Conservation (phyloP, 441 rosid genomes). For the Metrosideros polymorpha region DNA sequence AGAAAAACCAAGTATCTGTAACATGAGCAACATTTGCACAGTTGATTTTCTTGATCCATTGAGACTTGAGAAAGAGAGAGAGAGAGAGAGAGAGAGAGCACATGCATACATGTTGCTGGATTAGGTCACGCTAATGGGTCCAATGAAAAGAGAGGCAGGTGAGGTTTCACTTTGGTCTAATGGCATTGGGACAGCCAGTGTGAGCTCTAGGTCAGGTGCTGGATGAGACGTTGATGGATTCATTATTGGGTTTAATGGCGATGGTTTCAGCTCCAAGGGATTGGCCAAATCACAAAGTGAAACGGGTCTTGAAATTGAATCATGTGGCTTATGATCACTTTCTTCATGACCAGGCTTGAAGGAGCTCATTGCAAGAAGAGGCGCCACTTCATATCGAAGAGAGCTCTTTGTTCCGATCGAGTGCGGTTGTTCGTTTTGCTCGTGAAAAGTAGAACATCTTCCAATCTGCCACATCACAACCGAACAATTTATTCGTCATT, state of each 20-base stretch:
- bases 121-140: slow-evolving; percentile 37
- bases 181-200: slow-evolving; percentile 34
- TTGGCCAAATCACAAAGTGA: neutral
- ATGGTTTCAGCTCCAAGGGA: neutral
- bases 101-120: no score
- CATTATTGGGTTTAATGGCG: neutral
- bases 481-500: neutral
- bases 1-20: neutral
- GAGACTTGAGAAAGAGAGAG: neutral
- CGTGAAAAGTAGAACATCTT: slow-evolving; percentile 2
- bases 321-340: slow-evolving; percentile 7
- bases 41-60: neutral
- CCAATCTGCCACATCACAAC: slow-evolving; percentile 4
- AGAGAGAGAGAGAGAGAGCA: neutral
- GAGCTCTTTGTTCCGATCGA: neutral
- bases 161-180: slow-evolving; percentile 17
- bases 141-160: slow-evolving; percentile 13
- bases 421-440: neutral
- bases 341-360: neutral
- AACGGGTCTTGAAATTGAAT: neutral
- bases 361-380: neutral
- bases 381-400: neutral
- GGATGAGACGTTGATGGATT: neutral
- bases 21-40: neutral
- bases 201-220: slow-evolving; percentile 47